Conservation (phyloP, 2,329 filamentous ascomycete genomes). For the Raffaelea albimanens region DNA sequence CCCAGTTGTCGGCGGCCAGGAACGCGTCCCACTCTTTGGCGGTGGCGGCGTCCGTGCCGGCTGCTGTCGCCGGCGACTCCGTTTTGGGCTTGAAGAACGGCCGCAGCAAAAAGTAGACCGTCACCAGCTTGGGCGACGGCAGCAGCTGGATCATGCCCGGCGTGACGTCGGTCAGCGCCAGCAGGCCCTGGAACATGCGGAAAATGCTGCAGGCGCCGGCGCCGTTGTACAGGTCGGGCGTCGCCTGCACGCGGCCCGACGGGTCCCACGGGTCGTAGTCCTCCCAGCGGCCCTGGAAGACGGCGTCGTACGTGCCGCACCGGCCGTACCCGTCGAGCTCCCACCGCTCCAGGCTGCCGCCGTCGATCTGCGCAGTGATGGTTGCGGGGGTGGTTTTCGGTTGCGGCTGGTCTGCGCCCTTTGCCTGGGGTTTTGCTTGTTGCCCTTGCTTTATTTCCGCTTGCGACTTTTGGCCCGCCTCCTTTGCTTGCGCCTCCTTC, state of each 20-base stretch:
- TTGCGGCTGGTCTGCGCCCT: slow-evolving; percentile 20
- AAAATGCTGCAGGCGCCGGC: slow-evolving; percentile 48
- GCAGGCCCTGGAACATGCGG: slow-evolving; percentile 49
- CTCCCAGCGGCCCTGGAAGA: slow-evolving; percentile 47
- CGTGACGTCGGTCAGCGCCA: slow-evolving; percentile 42
- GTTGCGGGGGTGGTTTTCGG: slow-evolving; percentile 29
- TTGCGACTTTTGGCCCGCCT: not conserved
- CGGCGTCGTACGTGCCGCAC: slow-evolving; percentile 42
- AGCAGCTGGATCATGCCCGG: slow-evolving; percentile 37
- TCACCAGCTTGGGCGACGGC: slow-evolving; percentile 37
- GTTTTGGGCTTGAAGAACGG: slow-evolving; percentile 42
- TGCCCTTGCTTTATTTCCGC: not conserved
- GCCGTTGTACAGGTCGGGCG: slow-evolving; percentile 48
- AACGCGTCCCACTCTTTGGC: slow-evolving; percentile 35
- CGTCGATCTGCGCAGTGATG: slow-evolving; percentile 59
- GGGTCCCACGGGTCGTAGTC: slow-evolving; percentile 48
- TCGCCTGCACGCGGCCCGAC: slow-evolving; percentile 40
- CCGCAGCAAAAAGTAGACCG: slow-evolving; percentile 37
- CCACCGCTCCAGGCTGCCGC: slow-evolving; percentile 64
- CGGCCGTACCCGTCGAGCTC: slow-evolving; percentile 58
- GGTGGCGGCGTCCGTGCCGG: slow-evolving; percentile 24
- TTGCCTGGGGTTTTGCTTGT: slow-evolving; percentile 9
- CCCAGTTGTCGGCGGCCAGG: slow-evolving; percentile 35
- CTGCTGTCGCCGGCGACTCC: slow-evolving; percentile 25
- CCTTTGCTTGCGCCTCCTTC: slow-evolving; percentile 1